These are phyloP conservation scores for Pichia sp. DNA, from an alignment of 1,139 yeast genomes.

Conservation along the genomic window DNA sequence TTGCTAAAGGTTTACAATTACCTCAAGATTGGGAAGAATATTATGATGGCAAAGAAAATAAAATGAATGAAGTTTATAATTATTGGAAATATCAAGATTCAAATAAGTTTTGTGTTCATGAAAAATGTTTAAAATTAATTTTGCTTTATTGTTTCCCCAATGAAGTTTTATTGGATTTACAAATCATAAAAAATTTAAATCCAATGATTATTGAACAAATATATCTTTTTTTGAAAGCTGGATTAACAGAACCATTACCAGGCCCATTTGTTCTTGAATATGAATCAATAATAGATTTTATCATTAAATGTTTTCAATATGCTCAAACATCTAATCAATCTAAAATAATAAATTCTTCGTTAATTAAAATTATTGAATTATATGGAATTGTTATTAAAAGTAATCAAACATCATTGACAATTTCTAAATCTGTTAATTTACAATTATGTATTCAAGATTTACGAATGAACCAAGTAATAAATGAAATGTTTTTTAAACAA, in stretches of 20 bases:
- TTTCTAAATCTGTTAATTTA: conserved; percentile 25
- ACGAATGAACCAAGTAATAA: conserved; percentile 5
- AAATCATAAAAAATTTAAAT: not conserved
- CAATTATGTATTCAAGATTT: conserved; percentile 5
- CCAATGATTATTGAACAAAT: conserved; percentile 46
- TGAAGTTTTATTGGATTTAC: conserved; percentile 1
- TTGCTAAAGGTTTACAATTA: conserved; percentile 60
- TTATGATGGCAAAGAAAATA: conserved; percentile 28
- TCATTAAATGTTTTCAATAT: conserved; percentile 9
- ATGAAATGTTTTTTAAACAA: conserved; percentile 31
- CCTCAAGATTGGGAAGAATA: conserved; percentile 51
- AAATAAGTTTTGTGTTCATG: conserved; percentile 29
- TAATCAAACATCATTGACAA: conserved; percentile 9
- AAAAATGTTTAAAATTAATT: conserved; percentile 30
- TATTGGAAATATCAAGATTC: conserved; percentile 31
- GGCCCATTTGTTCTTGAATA: conserved; percentile 55
- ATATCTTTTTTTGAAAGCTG: conserved; percentile 50
- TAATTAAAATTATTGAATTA: conserved; percentile 8
- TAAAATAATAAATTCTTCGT: conserved; percentile 4
- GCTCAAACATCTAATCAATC: conserved; percentile 2
- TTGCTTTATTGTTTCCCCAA: conserved; percentile 9
- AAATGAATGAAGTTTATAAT: conserved; percentile 25
- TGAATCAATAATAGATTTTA: conserved; percentile 6
- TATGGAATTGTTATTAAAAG: conserved; percentile 9
- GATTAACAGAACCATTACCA: conserved; percentile 45